phyloP scores from a whole-genome alignment of 306 rosid genomes.

The Ormosia emarginata region DNA sequence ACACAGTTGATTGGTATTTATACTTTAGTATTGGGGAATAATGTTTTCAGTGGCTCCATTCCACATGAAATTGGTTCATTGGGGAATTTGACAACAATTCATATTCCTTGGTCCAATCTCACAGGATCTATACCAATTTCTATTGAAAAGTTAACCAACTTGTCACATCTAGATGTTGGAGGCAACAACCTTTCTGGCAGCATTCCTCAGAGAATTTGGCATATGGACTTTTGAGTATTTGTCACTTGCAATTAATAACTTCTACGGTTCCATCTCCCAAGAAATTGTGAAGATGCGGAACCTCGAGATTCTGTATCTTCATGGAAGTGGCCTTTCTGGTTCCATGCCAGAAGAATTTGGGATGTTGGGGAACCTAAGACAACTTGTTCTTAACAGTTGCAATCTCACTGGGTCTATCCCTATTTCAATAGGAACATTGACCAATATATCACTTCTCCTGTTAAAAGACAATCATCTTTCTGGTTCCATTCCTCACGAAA shows the following conservation, averaged over 20 bases:
- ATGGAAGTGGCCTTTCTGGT: not conserved
- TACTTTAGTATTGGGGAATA: not conserved
- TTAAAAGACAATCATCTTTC: not conserved
- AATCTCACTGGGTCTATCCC: slow-evolving; percentile 16
- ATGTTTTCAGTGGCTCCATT: not conserved
- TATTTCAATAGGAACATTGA: not conserved
- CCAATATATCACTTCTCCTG: not conserved
- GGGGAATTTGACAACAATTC: not conserved
- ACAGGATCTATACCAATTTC: not conserved
- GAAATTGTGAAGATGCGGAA: not conserved
- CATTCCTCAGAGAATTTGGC: not conserved
- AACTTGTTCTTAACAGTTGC: not conserved
- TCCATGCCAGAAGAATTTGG: not conserved
- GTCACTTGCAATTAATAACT: fast-evolving
- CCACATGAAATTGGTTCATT: slow-evolving; percentile 12
- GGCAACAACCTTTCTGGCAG: not conserved
- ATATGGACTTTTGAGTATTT: not conserved
- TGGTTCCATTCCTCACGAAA: slow-evolving; percentile 4
- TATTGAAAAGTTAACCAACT: not conserved
- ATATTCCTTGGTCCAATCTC: not conserved
- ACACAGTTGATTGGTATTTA: not conserved
- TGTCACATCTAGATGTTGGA: not conserved
- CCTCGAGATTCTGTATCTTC: not conserved
- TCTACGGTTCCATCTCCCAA: not conserved
- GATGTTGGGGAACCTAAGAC: not conserved